These are phyloP conservation scores for Fusarium verrucosum DNA, from an alignment of 2,329 filamentous ascomycete genomes.

Conservation along the genomic window DNA sequence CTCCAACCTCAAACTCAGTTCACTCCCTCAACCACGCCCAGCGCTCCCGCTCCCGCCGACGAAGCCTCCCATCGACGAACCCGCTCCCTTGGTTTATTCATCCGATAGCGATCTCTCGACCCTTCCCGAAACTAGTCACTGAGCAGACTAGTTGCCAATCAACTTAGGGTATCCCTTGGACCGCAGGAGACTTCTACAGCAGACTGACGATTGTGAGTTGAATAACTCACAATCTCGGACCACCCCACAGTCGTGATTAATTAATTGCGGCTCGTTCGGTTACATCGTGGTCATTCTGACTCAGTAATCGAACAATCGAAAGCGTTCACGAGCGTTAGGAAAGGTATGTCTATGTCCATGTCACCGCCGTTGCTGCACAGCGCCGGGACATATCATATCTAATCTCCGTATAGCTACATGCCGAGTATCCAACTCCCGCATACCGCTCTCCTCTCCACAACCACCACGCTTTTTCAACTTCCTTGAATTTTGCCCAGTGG, in stretches of 20 bases:
- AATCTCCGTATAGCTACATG: slow-evolving; percentile 51
- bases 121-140: slow-evolving; percentile 50
- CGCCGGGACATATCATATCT: slow-evolving; percentile 35
- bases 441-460: slow-evolving; percentile 53
- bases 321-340: slow-evolving; percentile 24
- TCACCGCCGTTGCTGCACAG: slow-evolving; percentile 8
- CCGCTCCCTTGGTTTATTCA: slow-evolving; percentile 44
- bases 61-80: slow-evolving; percentile 40
- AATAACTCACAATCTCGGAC: slow-evolving; percentile 17
- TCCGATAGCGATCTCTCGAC: slow-evolving; percentile 45
- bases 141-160: slow-evolving; percentile 33
- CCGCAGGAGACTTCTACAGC: slow-evolving; percentile 15
- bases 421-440: slow-evolving; percentile 48
- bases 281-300: slow-evolving; percentile 7
- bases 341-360: slow-evolving; percentile 48
- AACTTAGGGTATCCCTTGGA: slow-evolving; percentile 52
- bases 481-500: slow-evolving; percentile 60
- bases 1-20: slow-evolving; percentile 16
- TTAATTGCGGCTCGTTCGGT: slow-evolving; percentile 13
- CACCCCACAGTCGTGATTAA: slow-evolving; percentile 12
- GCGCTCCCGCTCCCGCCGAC: slow-evolving; percentile 31
- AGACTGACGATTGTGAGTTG: slow-evolving; percentile 30
- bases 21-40: slow-evolving; percentile 33
- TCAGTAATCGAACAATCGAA: slow-evolving; percentile 20
- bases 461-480: slow-evolving; percentile 52